Evolutionary conservation across 306 rosid species (phyloP).

Genomic region (Medicago truncatula): DNA sequence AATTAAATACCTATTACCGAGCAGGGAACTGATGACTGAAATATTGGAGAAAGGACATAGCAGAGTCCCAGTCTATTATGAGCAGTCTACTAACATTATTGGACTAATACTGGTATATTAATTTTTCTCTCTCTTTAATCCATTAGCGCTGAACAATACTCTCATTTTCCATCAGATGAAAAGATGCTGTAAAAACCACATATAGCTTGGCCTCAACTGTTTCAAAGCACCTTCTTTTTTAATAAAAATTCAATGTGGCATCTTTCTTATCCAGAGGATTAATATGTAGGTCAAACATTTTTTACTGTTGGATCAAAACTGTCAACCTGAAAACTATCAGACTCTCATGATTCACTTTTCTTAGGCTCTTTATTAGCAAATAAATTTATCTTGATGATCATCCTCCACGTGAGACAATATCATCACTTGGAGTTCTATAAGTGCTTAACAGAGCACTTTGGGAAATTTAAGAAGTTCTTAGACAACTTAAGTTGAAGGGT

Average conservation of each 20-base stretch:
- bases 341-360: background rate
- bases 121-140: background rate
- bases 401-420: background rate
- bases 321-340: constrained; percentile 25
- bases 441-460: background rate
- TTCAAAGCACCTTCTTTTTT: background rate
- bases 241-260: background rate
- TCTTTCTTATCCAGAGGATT: constrained; percentile 5
- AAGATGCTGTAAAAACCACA: constrained; percentile 9
- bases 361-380: background rate
- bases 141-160: constrained; percentile 5
- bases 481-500: constrained; percentile 5
- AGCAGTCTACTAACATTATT: constrained; percentile 83
- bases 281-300: background rate
- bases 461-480: background rate
- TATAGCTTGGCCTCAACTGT: constrained; percentile 14
- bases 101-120: constrained; percentile 75
- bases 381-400: constrained; percentile 19
- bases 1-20: constrained; percentile 35
- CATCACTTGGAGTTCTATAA: background rate
- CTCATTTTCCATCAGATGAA: constrained; percentile 18
- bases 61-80: constrained; percentile 94
- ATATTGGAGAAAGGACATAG: constrained; percentile 93
- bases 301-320: constrained; percentile 23
- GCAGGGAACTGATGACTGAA: constrained; percentile 74